These are phyloP conservation scores for Oryza meyeriana DNA, from an alignment of 176 grass and related monocot species.

Conservation along the genomic window DNA sequence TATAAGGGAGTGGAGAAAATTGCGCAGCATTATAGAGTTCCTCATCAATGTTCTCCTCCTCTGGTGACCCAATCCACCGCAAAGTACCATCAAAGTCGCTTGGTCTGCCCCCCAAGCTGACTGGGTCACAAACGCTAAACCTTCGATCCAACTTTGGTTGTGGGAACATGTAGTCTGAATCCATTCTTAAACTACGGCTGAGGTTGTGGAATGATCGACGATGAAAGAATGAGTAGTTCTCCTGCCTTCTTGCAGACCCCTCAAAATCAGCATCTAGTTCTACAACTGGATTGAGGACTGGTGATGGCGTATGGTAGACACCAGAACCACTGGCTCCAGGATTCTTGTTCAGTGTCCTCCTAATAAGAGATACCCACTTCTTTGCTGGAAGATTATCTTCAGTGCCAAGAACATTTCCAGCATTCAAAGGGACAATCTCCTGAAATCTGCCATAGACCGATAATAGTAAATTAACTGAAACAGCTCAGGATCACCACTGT, in stretches of 20 bases:
- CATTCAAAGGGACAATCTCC: conserved; percentile 89
- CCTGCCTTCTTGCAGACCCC: conserved; percentile 58
- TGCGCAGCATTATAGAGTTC: conserved; percentile 30
- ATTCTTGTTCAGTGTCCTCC: conserved; percentile 63
- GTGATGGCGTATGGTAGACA: conserved; percentile 56
- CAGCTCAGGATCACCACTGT: neutral
- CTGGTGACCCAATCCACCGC: conserved; percentile 52
- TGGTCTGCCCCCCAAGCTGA: conserved; percentile 59
- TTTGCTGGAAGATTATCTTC: conserved; percentile 83
- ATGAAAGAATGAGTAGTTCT: conserved; percentile 58
- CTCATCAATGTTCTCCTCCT: conserved; percentile 53
- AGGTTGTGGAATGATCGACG: conserved; percentile 70
- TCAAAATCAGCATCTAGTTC: conserved; percentile 89
- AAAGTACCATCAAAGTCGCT: conserved; percentile 65
- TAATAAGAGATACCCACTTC: conserved; percentile 84
- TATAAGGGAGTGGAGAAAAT: conserved; percentile 50
- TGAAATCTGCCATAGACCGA: conserved; percentile 56
- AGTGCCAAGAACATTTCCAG: conserved; percentile 80
- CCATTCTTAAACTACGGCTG: conserved; percentile 74
- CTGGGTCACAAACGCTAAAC: conserved; percentile 73
- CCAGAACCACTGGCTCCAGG: conserved; percentile 45
- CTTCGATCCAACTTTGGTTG: conserved; percentile 69
- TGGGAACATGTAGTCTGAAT: conserved; percentile 45
- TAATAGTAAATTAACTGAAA: conserved; percentile 26
- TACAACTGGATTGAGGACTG: conserved; percentile 57